These are phyloP conservation scores for Kwoniella dejecticola DNA, from an alignment of 768 basidiomycete genomes.

Conservation along the genomic window DNA sequence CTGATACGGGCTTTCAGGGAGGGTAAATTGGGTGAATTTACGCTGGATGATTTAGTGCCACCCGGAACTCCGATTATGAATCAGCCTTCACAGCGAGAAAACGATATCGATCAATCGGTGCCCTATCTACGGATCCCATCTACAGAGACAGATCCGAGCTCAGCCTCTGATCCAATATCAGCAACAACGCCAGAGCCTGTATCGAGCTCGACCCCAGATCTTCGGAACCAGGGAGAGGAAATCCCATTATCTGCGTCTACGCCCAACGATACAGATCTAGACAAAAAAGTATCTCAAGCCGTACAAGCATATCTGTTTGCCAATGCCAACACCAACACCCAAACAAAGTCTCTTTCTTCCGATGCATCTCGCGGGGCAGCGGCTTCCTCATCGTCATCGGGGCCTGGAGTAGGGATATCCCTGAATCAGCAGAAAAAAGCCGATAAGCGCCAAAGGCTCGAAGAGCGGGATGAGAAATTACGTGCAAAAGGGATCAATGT, in stretches of 20 bases:
- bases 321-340: too few species aligned
- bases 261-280: too few species aligned
- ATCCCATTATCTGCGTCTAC: too few species aligned
- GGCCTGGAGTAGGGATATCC: neutral
- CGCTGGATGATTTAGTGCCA: constrained; percentile 49
- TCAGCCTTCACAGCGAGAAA: neutral
- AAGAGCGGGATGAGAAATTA: constrained; percentile 18
- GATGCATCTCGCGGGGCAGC: too few species aligned
- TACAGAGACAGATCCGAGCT: too few species aligned
- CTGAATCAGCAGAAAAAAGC: constrained; percentile 18
- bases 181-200: too few species aligned
- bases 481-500: constrained; percentile 23
- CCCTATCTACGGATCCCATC: neutral
- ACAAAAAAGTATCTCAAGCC: too few species aligned
- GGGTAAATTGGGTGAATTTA: constrained; percentile 55
- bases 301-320: too few species aligned
- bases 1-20: constrained; percentile 85
- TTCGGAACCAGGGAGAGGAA: neutral
- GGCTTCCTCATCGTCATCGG: neutral
- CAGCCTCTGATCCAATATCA: too few species aligned
- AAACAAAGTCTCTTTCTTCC: too few species aligned
- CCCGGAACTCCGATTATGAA: too few species aligned
- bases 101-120: neutral
- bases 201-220: too few species aligned
- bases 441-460: constrained; percentile 5